Base-by-base conservation (phyloP, 106 monocot genomes). In the Dioscorea zingiberensis region DNA sequence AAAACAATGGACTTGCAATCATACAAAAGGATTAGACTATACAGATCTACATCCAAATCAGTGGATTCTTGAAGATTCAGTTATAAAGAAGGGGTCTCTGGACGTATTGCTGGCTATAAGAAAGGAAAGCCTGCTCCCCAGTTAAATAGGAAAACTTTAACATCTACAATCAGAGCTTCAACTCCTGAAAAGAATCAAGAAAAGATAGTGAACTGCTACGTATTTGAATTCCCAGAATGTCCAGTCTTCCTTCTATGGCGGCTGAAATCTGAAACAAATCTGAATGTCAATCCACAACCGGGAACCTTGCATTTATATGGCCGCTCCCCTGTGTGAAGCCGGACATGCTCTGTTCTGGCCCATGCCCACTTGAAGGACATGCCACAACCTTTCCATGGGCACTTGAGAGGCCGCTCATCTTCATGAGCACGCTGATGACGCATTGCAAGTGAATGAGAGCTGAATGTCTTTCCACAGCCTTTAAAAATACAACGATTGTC, bases 301-400 rank as follows among this genome's bases (percentile, higher is more conserved):
- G 71, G n/a, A 30, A 71, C 72, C 27, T 67, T 75, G 68, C 87
- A 87, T 55, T 70, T 51, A 47, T 84, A 92, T 3, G 84, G 85
- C 12, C 77, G 77, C 62, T 87, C 87, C 2, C 87, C 76, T 7
- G 81, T 82, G 68, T 87, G 91, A 44, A 81, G 57, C 4, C 87
- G 65, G n/a, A 84, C 16, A 53, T 92, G 91, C 78, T 92, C 84
- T 0, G 84, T 84, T 62, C 82, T 74, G 4, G 87, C 81, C 84
- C 84, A 79, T 62, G 67, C 72, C 87, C 91, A 87, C 73, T 92
- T 92, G 81, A 87, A 92, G 25, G 72, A 75, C 84, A 76, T 76
- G 21, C 16, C 14, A 30, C 87, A 85, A 0, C 77, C 82, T 54
- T 85, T 73, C 79, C 77, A 80, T 0, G 84, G 74, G 64, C 92